Evolutionary conservation across 768 basidiomycete genomes (phyloP), one percentile per base, ranked within the genome.

Genomic region (Solioccasus polychromus): DNA sequence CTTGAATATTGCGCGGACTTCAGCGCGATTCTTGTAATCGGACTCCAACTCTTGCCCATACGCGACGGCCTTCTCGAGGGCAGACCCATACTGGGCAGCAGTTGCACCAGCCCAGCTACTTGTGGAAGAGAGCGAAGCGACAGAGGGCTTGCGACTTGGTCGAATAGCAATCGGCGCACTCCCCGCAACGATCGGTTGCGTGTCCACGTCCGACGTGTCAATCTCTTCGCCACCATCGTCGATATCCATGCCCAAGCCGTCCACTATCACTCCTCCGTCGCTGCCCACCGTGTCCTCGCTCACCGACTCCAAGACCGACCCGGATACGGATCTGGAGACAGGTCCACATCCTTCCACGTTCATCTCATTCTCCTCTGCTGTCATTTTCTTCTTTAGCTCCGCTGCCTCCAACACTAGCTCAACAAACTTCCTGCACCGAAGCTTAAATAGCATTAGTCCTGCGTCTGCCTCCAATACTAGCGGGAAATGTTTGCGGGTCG

Each of bases 401-500:
- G 80, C 75, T 9, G 87, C 81, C 52, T 82, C 79, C 53, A 91
- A 59, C 12, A 89, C 77, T 23, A 91, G 75, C 64, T 93, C 91
- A 35, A 93, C 82, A 57, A 93, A 91, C 65, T 85, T 88, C 55
- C 89, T 77, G 67, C 89, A 90, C 20, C 84, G 78, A 54, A 94
- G 66, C 63, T 87, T 88, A 72, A 92, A 88, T n/a, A 78, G 66
- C 68, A 92, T 76, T 14, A 88, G 68, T 8, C 83, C 83, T 30
- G 77, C 75, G 43, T 89, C 83, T 22, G 77, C 77, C 47, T 76
- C 77, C 19, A 93, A 69, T 6, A 85, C 88, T 4, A 66, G 57
- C 0, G 88, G 83, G 59, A 83, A 82, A 47, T 83, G 72, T 41
- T 60, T 66, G 49, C 68, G 67, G 7, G 80, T 77, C 44, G 80